Evolutionary conservation across 2,329 filamentous ascomycete genomes (phyloP).

Genomic region (Zymoseptoria tritici): DNA sequence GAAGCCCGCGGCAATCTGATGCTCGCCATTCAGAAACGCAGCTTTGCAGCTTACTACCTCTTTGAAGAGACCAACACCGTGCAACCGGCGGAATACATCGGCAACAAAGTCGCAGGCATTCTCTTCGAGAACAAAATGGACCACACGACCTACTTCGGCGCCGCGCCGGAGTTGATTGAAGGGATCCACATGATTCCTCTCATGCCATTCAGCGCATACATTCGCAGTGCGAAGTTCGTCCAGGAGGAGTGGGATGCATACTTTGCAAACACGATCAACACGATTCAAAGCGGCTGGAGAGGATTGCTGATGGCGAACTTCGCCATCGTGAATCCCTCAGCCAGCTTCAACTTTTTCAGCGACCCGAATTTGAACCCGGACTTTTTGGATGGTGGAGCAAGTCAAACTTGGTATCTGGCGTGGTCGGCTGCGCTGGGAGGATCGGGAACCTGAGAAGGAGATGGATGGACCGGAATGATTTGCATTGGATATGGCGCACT

Average conservation of each 20-base stretch:
- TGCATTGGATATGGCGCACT: background rate
- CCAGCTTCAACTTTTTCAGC: conserved; percentile 69
- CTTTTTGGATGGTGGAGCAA: conserved; percentile 76
- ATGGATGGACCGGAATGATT: background rate
- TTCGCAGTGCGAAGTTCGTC: conserved; percentile 63
- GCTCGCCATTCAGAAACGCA: conserved; percentile 68
- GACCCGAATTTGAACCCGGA: conserved; percentile 54
- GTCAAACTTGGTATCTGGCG: conserved; percentile 76
- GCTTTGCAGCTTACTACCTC: conserved; percentile 74
- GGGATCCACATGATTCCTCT: conserved; percentile 81
- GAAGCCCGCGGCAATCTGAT: conserved; percentile 76
- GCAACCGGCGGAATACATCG: conserved; percentile 69
- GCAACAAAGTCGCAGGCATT: conserved; percentile 63
- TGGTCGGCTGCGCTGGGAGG: conserved; percentile 61
- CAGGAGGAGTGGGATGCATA: conserved; percentile 73
- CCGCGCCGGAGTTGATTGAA: conserved; percentile 33
- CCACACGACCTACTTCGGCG: conserved; percentile 83
- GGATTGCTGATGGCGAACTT: conserved; percentile 78
- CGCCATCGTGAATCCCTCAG: conserved; percentile 63
- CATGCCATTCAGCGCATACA: conserved; percentile 59
- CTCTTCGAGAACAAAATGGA: conserved; percentile 90
- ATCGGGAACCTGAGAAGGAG: background rate
- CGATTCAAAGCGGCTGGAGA: conserved; percentile 70
- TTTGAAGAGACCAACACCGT: conserved; percentile 62
- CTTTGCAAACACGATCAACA: conserved; percentile 61